These are phyloP conservation scores for Fusarium sp. DNA, from an alignment of 2,329 filamentous ascomycete species.

Conservation along the genomic window DNA sequence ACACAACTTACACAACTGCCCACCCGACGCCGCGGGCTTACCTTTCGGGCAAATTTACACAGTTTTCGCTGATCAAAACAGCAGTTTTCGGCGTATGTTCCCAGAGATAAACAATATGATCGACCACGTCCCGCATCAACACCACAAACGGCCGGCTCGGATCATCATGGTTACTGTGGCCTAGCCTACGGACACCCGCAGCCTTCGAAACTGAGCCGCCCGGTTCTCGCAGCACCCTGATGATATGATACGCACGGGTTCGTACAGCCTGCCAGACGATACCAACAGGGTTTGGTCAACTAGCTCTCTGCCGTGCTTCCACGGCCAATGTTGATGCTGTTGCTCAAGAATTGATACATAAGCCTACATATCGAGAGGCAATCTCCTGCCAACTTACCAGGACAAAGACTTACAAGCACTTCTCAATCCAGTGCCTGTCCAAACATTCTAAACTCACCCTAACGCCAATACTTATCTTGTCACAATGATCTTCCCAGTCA, in stretches of 20 bases:
- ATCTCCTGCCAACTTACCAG: neutral
- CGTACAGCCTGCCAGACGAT: neutral
- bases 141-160: constrained; percentile 6
- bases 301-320: neutral
- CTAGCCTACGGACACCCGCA: constrained; percentile 25
- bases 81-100: neutral
- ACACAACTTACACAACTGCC: neutral
- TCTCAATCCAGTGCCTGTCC: neutral
- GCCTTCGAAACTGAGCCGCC: constrained; percentile 4
- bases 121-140: neutral
- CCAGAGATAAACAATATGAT: neutral
- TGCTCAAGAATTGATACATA: neutral
- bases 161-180: neutral
- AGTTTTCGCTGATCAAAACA: neutral
- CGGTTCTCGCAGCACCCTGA: constrained; percentile 4
- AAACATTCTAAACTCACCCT: neutral
- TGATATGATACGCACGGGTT: constrained; percentile 7
- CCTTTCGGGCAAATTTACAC: neutral
- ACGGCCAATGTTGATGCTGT: neutral
- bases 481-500: constrained; percentile 2
- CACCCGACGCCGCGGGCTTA: neutral
- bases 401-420: neutral
- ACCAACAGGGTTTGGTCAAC: neutral
- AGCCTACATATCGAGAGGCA: constrained; percentile 1
- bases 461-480: neutral